Conservation (phyloP, 805 yeast species). For the Kluyveromyces nonfermentans region DNA sequence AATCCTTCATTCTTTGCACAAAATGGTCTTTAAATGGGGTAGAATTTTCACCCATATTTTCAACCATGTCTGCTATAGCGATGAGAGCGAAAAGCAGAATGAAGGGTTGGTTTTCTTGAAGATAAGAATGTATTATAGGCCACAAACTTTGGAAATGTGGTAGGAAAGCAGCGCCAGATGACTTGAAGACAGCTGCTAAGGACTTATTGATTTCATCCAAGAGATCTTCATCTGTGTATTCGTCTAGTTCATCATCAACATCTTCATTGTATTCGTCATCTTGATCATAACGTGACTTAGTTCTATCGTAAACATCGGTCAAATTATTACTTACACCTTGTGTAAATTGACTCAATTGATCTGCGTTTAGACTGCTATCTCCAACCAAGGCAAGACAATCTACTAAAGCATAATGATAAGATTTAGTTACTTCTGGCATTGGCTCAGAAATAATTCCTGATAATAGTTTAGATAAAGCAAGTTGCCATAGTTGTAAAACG, state of each 20-base stretch:
- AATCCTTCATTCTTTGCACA: conserved; percentile 52
- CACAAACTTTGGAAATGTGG: conserved; percentile 55
- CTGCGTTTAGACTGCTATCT: conserved; percentile 45
- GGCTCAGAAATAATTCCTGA: conserved; percentile 69
- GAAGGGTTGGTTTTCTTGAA: conserved; percentile 59
- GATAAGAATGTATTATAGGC: conserved; percentile 49
- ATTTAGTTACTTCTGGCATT: conserved; percentile 69
- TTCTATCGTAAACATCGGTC: conserved; percentile 59
- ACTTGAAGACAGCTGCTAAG: conserved; percentile 59
- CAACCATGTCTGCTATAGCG: conserved; percentile 70
- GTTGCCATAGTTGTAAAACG: conserved; percentile 61
- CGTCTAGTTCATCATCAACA: conserved; percentile 73
- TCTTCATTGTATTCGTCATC: conserved; percentile 89
- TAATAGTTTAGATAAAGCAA: conserved; percentile 57
- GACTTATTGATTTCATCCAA: conserved; percentile 78
- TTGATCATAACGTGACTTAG: conserved; percentile 59
- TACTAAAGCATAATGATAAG: conserved; percentile 63
- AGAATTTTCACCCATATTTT: conserved; percentile 65
- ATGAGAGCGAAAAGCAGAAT: conserved; percentile 71
- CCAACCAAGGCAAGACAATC: conserved; percentile 62
- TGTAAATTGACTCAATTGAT: conserved; percentile 48
- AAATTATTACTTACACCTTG: conserved; percentile 52
- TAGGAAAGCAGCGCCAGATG: conserved; percentile 47
- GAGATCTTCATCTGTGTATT: conserved; percentile 81
- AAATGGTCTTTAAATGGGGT: conserved; percentile 56